Evolutionary conservation across 169 alveolate genomes (phyloP).

Genomic region (Cryptosporidium ubiquitum): DNA sequence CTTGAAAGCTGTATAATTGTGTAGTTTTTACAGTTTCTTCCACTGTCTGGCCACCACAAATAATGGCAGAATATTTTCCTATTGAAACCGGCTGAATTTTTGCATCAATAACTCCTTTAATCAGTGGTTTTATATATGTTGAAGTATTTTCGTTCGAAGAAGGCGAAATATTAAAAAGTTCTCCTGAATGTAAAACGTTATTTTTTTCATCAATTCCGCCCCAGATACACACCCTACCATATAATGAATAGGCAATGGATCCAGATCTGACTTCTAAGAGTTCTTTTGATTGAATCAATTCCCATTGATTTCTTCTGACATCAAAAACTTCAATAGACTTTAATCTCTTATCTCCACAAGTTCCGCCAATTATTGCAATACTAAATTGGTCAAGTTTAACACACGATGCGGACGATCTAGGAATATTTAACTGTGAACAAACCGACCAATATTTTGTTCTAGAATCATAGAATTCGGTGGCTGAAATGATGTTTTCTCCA

Average conservation of each 20-base stretch:
- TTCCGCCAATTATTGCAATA: conserved; percentile 57
- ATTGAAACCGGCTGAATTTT: conserved; percentile 5
- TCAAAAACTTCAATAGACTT: conserved; percentile 61
- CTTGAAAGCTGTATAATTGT: conserved; percentile 26
- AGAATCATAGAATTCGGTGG: conserved; percentile 54
- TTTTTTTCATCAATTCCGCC: conserved; percentile 52
- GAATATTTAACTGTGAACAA: conserved; percentile 14
- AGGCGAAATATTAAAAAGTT: conserved; percentile 5
- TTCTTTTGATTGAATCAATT: conserved; percentile 19
- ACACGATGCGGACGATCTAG: conserved; percentile 70
- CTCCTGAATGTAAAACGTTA: conserved; percentile 49
- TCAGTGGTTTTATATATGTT: conserved; percentile 50
- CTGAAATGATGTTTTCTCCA: conserved; percentile 16
- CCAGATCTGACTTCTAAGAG: conserved; percentile 66
- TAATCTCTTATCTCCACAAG: conserved; percentile 43
- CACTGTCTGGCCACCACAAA: conserved; percentile 50
- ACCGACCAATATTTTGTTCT: conserved; percentile 58
- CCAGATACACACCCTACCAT: conserved; percentile 54
- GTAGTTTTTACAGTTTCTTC: conserved; percentile 18
- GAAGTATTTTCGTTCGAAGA: conserved; percentile 14
- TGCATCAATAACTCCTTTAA: conserved; percentile 5
- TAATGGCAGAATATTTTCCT: conserved; percentile 45
- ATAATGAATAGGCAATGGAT: conserved; percentile 23
- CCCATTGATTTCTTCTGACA: conserved; percentile 67
- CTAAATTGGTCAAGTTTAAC: conserved; percentile 35